These are phyloP conservation scores for Fonsecaea erecta DNA, from an alignment of 2,329 filamentous ascomycete species.

Conservation along the genomic window DNA sequence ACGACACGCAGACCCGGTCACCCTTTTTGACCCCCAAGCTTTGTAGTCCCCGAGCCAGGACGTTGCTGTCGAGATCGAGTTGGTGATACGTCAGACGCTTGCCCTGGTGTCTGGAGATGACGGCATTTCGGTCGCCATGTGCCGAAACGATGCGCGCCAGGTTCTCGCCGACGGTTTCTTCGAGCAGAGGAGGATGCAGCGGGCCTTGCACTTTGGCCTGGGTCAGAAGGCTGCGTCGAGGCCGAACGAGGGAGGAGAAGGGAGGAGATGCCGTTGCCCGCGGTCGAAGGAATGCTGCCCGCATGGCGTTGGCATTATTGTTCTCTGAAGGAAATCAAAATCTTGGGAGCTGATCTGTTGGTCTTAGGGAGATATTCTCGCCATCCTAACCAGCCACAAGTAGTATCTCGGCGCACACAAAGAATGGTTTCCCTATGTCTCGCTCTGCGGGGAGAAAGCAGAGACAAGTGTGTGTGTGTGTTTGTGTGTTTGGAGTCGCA, in stretches of 20 bases:
- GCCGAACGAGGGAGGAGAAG: neutral
- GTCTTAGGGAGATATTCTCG: neutral
- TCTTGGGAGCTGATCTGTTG: neutral
- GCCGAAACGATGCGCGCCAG: conserved; percentile 50
- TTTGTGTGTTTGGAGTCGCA: neutral
- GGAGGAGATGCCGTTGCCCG: conserved; percentile 14
- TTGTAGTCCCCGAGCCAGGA: conserved; percentile 36
- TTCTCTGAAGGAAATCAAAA: neutral
- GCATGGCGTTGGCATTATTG: conserved; percentile 29
- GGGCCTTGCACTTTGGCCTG: conserved; percentile 33
- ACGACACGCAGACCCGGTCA: conserved; percentile 80
- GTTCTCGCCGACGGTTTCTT: conserved; percentile 54
- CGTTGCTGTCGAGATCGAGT: conserved; percentile 62
- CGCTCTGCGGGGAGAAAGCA: neutral
- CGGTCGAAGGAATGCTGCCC: conserved; percentile 25
- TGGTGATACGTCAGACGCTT: conserved; percentile 71
- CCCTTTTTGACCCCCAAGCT: conserved; percentile 38
- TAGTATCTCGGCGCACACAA: neutral
- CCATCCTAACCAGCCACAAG: neutral
- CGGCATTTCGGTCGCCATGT: conserved; percentile 58
- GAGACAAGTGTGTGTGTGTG: too few species aligned
- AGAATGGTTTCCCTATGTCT: neutral
- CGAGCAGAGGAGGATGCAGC: conserved; percentile 49
- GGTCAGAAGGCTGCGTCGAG: conserved; percentile 30
- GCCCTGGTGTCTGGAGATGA: conserved; percentile 66